Conservation (phyloP, 2,329 filamentous ascomycete species). For the Apiospora rasikravindrae region DNA sequence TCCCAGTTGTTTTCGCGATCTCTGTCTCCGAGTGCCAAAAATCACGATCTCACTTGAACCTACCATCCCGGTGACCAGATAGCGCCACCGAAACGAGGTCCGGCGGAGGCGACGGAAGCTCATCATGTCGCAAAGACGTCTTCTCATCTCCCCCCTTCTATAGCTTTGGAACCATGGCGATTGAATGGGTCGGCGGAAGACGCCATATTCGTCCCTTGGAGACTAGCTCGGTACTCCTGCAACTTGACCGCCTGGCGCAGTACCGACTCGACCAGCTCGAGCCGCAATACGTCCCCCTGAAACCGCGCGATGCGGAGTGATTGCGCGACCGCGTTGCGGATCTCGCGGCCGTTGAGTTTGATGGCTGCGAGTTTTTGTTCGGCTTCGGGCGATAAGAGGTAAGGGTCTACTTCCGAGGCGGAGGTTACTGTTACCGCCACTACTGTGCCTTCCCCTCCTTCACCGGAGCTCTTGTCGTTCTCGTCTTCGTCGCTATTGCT, state of each 20-base stretch:
- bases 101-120: background rate
- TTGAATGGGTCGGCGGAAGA: background rate
- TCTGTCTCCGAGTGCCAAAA: background rate
- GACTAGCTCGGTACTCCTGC: background rate
- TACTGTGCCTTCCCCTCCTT: background rate
- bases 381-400: background rate
- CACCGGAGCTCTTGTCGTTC: background rate
- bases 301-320: slow-evolving; percentile 1
- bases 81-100: background rate
- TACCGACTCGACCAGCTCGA: background rate
- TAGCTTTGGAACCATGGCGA: too few relatives aligned
- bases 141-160: too few relatives aligned
- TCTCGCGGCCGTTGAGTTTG: slow-evolving; percentile 3
- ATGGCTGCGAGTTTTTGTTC: background rate
- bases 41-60: background rate
- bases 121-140: background rate
- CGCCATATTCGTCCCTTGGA: background rate
- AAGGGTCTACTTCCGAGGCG: background rate
- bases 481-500: background rate
- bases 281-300: background rate
- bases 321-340: background rate
- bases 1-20: too few relatives aligned
- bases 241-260: background rate
- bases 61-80: background rate
- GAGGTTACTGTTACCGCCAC: background rate